Evolutionary conservation across 768 basidiomycete genomes (phyloP).

Genomic region (Lactifluus rugatus): DNA sequence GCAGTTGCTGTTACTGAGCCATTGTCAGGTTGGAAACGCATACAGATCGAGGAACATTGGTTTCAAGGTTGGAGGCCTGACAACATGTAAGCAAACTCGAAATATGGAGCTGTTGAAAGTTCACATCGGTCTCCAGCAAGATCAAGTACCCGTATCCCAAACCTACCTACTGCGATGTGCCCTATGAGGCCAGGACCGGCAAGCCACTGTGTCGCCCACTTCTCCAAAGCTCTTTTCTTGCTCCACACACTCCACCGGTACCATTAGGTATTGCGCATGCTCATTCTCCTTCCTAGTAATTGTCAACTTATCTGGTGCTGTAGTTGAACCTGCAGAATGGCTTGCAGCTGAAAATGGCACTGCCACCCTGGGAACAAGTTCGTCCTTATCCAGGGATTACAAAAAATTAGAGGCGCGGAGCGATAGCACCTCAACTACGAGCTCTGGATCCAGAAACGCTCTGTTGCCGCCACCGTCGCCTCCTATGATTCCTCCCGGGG

Average conservation of each 20-base stretch:
- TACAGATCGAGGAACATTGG: slow-evolving; percentile 34
- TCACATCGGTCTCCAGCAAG: slow-evolving; percentile 17
- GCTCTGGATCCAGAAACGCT: neutral
- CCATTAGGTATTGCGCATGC: slow-evolving; percentile 27
- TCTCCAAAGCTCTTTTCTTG: slow-evolving; percentile 25
- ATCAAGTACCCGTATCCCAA: slow-evolving; percentile 33
- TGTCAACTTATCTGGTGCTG: neutral
- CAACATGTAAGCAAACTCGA: neutral
- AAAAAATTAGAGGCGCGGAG: neutral
- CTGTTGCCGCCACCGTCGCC: neutral
- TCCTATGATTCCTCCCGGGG: neutral
- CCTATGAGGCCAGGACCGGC: slow-evolving; percentile 32
- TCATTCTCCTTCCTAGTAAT: neutral
- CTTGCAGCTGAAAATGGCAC: neutral
- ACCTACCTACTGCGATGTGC: slow-evolving; percentile 31
- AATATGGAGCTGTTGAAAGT: neutral
- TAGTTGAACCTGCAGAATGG: slow-evolving; percentile 16
- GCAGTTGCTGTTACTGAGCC: too few species aligned
- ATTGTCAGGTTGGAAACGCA: slow-evolving; percentile 37
- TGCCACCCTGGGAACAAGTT: neutral
- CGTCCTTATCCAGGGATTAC: neutral
- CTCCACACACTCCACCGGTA: slow-evolving; percentile 22
- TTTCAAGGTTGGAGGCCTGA: slow-evolving; percentile 23
- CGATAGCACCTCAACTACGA: neutral
- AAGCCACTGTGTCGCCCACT: slow-evolving; percentile 34